Evolutionary conservation across 768 basidiomycete genomes (phyloP).

Genomic region (Mycena pura): DNA sequence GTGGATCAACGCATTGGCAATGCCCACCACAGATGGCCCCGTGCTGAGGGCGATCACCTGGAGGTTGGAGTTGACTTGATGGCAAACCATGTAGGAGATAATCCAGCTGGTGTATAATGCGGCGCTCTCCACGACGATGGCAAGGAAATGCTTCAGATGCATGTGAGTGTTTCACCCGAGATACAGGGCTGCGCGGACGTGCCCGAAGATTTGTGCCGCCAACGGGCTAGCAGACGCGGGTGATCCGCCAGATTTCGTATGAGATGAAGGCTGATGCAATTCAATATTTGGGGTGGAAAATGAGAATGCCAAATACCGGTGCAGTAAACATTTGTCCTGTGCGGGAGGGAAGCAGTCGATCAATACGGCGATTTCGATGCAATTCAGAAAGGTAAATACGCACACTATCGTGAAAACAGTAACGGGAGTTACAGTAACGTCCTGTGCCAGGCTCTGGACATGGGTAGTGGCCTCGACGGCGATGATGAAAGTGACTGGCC

Average conservation of each 20-base stretch:
- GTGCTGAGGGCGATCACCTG: neutral
- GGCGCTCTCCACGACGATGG: conserved; percentile 1
- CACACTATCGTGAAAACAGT: conserved; percentile 3
- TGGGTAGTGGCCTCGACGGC: neutral
- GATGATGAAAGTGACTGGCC: neutral
- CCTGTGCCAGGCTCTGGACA: neutral
- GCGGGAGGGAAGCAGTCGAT: too few species aligned
- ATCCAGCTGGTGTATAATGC: neutral
- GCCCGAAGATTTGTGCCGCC: conserved; percentile 1
- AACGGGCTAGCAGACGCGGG: neutral
- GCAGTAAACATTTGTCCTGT: conserved; percentile 9
- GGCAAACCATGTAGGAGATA: neutral
- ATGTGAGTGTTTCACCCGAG: neutral
- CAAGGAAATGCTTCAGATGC: neutral
- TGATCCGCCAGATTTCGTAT: neutral
- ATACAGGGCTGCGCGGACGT: neutral
- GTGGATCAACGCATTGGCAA: conserved; percentile 1
- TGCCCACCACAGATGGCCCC: neutral
- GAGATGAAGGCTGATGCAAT: neutral
- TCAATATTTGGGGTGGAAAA: neutral
- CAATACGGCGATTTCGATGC: too few species aligned
- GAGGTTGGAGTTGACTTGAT: neutral
- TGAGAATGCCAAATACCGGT: neutral
- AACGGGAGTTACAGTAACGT: neutral
- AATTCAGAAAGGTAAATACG: too few species aligned